Conservation (phyloP, 2,329 filamentous ascomycete genomes). For the Fragosphaeria purpurea region DNA sequence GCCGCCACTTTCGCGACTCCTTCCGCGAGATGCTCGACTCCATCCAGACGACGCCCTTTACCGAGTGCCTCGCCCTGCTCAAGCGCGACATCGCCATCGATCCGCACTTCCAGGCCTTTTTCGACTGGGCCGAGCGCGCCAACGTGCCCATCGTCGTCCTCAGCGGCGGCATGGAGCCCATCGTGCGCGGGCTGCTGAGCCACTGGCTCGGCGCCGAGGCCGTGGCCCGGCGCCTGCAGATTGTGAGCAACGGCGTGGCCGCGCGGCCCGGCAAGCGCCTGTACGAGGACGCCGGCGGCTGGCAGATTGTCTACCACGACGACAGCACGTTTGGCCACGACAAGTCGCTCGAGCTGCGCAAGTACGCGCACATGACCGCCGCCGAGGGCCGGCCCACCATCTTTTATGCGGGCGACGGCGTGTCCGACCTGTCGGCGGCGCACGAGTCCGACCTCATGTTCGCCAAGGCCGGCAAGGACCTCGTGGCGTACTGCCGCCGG, state of each 20-base stretch:
- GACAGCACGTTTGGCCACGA: conserved; percentile 91
- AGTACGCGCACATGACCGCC: conserved; percentile 66
- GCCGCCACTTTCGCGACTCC: conserved; percentile 67
- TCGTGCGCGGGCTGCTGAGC: conserved; percentile 75
- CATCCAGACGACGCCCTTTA: conserved; percentile 61
- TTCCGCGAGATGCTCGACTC: conserved; percentile 92
- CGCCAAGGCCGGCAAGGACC: conserved; percentile 69
- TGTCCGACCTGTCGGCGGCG: conserved; percentile 85
- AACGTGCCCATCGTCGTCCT: conserved; percentile 90
- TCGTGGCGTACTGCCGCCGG: conserved; percentile 15
- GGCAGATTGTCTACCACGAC: conserved; percentile 83
- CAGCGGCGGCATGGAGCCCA: conserved; percentile 83
- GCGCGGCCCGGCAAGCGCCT: conserved; percentile 54
- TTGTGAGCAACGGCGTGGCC: conserved; percentile 77
- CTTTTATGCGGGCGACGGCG: conserved; percentile 92
- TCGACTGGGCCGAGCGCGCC: conserved; percentile 67
- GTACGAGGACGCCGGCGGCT: conserved; percentile 64
- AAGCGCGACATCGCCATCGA: conserved; percentile 80
- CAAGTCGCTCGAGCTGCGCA: conserved; percentile 84
- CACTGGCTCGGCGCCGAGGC: conserved; percentile 69
- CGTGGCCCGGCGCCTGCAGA: conserved; percentile 62
- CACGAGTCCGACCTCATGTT: conserved; percentile 89
- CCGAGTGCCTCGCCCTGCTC: conserved; percentile 70
- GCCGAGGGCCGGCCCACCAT: conserved; percentile 59
- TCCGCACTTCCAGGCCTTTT: conserved; percentile 80